phyloP scores from a whole-genome alignment of 176 grass and related monocot genomes.

The Puya raimondii region DNA sequence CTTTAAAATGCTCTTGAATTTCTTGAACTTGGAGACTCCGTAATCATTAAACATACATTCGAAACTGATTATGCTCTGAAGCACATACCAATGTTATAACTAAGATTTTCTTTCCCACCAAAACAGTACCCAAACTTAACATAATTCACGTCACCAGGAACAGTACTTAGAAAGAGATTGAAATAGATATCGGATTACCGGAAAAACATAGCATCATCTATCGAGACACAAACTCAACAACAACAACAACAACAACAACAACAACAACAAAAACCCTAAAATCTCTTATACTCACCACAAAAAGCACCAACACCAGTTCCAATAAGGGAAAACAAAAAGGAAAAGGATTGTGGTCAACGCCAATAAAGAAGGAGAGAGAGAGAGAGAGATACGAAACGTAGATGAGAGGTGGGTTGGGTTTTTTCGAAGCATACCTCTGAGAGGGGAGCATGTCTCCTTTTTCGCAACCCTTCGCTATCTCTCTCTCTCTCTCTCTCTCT shows the following conservation, averaged over 20 bases:
- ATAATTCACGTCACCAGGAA: too few species aligned
- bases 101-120: too few species aligned
- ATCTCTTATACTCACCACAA: neutral
- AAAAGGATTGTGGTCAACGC: too few species aligned
- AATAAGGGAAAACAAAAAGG: neutral
- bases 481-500: slow-evolving; percentile 2
- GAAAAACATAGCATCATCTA: neutral
- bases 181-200: too few species aligned
- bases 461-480: slow-evolving; percentile 13
- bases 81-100: too few species aligned
- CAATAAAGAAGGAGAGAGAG: neutral
- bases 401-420: neutral
- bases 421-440: slow-evolving; percentile 13
- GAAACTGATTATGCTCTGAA: too few species aligned
- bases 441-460: slow-evolving; percentile 17
- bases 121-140: too few species aligned
- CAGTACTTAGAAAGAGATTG: too few species aligned
- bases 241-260: neutral
- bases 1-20: too few species aligned
- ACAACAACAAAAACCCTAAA: neutral
- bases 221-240: neutral
- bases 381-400: slow-evolving; percentile 4
- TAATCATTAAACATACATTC: too few species aligned
- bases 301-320: slow-evolving; percentile 18
- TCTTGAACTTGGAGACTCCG: too few species aligned